Evolutionary conservation across 2,329 filamentous ascomycete genomes (phyloP).

Genomic region (Alternaria postmessia): DNA sequence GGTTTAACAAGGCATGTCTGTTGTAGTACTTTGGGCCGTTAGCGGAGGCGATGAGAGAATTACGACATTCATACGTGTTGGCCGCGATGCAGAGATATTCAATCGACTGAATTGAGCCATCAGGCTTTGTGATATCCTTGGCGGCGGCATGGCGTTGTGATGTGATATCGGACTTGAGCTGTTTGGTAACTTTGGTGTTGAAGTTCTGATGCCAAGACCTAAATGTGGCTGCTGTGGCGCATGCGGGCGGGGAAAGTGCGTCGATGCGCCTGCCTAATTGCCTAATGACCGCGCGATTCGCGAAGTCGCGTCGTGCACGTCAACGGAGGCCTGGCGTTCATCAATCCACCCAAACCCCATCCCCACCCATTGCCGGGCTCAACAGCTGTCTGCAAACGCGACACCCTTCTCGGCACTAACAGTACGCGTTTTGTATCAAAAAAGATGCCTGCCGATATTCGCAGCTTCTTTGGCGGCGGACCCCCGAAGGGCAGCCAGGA

Average conservation of each 20-base stretch:
- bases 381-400: neutral
- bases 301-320: slow-evolving; percentile 30
- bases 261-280: slow-evolving; percentile 16
- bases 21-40: slow-evolving; percentile 28
- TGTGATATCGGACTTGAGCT: slow-evolving; percentile 8
- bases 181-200: slow-evolving; percentile 10
- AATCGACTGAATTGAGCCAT: slow-evolving; percentile 45
- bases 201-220: slow-evolving; percentile 40
- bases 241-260: slow-evolving; percentile 18
- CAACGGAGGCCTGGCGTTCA: slow-evolving; percentile 15
- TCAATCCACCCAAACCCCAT: slow-evolving; percentile 9
- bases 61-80: slow-evolving; percentile 31
- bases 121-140: slow-evolving; percentile 47
- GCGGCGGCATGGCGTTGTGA: slow-evolving; percentile 50
- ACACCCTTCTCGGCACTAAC: neutral
- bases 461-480: slow-evolving; percentile 87
- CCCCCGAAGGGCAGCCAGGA: slow-evolving; percentile 62
- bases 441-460: slow-evolving; percentile 92
- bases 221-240: slow-evolving; percentile 17
- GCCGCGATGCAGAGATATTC: slow-evolving; percentile 33
- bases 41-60: neutral
- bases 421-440: neutral
- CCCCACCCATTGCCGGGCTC: slow-evolving; percentile 4
- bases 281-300: slow-evolving; percentile 19
- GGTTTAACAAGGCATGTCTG: slow-evolving; percentile 42